Percentiles rank a stretch among this genome's conserved stretches.
Evolutionary conservation across 352 stramenopile species (phyloP).

Genomic region (Globisporangium rhizosaccharum): DNA sequence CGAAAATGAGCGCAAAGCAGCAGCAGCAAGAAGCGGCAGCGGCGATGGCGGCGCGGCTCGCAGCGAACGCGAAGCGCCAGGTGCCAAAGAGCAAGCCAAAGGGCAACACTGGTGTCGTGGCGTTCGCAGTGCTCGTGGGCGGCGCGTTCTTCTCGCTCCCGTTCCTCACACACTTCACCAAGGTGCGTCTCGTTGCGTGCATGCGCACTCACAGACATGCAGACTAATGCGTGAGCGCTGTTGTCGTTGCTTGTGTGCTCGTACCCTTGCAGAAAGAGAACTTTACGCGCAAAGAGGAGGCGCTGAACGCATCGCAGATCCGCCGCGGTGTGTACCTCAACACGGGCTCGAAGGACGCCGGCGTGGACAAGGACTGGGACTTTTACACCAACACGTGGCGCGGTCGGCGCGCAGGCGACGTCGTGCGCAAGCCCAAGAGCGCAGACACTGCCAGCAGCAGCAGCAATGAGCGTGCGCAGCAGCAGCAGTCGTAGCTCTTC

Average conservation of each 20-base stretch:
- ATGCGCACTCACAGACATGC: too few relatives aligned
- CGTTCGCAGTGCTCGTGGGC: slow-evolving; percentile 40
- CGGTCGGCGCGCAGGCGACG: slow-evolving; percentile 33
- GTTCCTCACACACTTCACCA: slow-evolving; percentile 61
- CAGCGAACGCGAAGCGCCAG: slow-evolving; percentile 4
- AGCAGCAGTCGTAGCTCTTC: slow-evolving; percentile 8
- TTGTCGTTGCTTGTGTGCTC: not conserved
- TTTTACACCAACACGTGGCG: slow-evolving; percentile 61
- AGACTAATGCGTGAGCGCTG: not conserved
- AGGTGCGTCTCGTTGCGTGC: slow-evolving; percentile 24
- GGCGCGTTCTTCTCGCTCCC: slow-evolving; percentile 71
- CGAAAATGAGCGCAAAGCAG: slow-evolving; percentile 2
- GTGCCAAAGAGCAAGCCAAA: slow-evolving; percentile 6
- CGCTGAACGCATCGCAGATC: slow-evolving; percentile 67
- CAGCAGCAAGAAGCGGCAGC: slow-evolving; percentile 2
- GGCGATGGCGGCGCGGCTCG: slow-evolving; percentile 1
- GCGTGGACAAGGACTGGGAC: slow-evolving; percentile 81
- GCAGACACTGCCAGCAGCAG: not conserved
- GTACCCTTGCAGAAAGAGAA: slow-evolving; percentile 37
- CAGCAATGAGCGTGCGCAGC: not conserved
- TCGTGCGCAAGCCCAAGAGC: slow-evolving; percentile 12
- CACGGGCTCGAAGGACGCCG: slow-evolving; percentile 68
- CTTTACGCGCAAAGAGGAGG: slow-evolving; percentile 47
- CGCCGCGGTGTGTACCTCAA: slow-evolving; percentile 80
- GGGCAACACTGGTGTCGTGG: slow-evolving; percentile 35